Conservation (phyloP, 2,329 filamentous ascomycete species). For the Anisogramma anomala region DNA sequence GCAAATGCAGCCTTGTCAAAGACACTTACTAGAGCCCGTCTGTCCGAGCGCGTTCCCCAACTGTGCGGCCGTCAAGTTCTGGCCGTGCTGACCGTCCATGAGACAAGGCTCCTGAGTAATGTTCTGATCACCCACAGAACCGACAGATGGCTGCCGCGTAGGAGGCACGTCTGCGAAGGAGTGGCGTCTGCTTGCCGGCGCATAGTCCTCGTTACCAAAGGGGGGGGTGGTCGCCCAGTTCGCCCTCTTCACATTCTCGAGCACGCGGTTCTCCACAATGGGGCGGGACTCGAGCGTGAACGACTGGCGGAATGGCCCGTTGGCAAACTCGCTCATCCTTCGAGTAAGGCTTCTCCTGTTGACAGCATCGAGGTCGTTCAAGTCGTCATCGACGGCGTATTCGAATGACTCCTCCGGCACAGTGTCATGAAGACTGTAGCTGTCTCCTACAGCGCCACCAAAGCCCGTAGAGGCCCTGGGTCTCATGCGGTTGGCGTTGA, state of each 20-base stretch:
- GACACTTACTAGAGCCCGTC: constrained; percentile 23
- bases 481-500: constrained; percentile 42
- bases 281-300: constrained; percentile 23
- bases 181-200: constrained; percentile 65
- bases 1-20: constrained; percentile 20
- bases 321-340: constrained; percentile 47
- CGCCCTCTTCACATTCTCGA: constrained; percentile 54
- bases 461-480: constrained; percentile 47
- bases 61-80: constrained; percentile 32
- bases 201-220: constrained; percentile 49
- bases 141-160: constrained; percentile 51
- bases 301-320: constrained; percentile 34
- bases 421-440: constrained; percentile 46
- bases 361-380: constrained; percentile 36
- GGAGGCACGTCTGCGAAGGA: constrained; percentile 60
- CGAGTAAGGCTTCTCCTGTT: constrained; percentile 35
- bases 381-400: constrained; percentile 61
- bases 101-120: constrained; percentile 34
- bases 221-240: constrained; percentile 63
- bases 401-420: constrained; percentile 53
- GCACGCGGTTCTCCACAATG: constrained; percentile 44
- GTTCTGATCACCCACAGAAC: constrained; percentile 43
- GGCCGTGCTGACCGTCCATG: constrained; percentile 31
- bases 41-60: constrained; percentile 26
- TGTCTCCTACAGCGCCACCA: constrained; percentile 35